These are phyloP conservation scores for Cryptosporidium ubiquitum DNA, from an alignment of 169 alveolate species.

Conservation along the genomic window DNA sequence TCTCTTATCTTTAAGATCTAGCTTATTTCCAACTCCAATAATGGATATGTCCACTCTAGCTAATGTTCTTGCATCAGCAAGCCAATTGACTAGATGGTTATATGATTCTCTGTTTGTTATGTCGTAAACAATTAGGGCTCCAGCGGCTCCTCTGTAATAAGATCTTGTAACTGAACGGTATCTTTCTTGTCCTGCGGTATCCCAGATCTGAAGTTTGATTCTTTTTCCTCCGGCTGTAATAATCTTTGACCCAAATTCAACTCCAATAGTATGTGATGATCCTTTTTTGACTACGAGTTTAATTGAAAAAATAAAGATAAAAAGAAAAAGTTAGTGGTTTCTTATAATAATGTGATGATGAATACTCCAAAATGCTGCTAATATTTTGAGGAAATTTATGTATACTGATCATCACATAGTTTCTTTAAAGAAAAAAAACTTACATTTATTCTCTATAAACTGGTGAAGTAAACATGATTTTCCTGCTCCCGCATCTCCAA, in stretches of 20 bases:
- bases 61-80: conserved; percentile 84
- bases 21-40: conserved; percentile 86
- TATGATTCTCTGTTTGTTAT: conserved; percentile 86
- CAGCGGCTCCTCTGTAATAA: conserved; percentile 92
- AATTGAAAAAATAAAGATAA: background rate
- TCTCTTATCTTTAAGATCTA: conserved; percentile 82
- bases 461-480: conserved; percentile 82
- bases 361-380: background rate
- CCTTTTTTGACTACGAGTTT: conserved; percentile 78
- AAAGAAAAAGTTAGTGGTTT: background rate
- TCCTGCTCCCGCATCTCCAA: conserved; percentile 81
- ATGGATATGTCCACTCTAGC: conserved; percentile 85
- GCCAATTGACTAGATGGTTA: conserved; percentile 83
- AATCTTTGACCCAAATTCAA: conserved; percentile 82
- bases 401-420: background rate
- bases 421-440: conserved; percentile 9
- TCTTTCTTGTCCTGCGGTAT: conserved; percentile 91
- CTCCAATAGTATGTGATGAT: conserved; percentile 86
- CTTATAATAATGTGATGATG: background rate
- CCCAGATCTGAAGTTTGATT: conserved; percentile 90
- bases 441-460: conserved; percentile 81
- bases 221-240: conserved; percentile 78
- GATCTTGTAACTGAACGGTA: conserved; percentile 86
- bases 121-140: conserved; percentile 88
- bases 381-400: background rate